These are phyloP conservation scores for Dryadomyces quercivorus DNA, from an alignment of 2,329 filamentous ascomycete species.

Conservation along the genomic window DNA sequence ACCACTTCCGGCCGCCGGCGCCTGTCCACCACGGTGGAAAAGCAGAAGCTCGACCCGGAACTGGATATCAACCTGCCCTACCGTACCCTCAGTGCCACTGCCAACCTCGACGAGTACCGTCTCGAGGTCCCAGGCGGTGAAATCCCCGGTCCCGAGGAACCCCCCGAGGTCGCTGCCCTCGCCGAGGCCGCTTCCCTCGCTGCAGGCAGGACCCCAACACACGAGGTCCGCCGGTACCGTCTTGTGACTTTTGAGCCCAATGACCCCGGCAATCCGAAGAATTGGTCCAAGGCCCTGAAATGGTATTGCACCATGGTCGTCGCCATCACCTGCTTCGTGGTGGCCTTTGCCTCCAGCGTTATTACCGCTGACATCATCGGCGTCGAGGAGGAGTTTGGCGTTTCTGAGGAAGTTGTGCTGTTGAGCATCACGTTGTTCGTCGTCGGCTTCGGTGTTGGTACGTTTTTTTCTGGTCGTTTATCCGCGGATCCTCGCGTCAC, in stretches of 20 bases:
- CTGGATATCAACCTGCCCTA: conserved; percentile 39
- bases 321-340: conserved; percentile 61
- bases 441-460: conserved; percentile 64
- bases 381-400: conserved; percentile 49
- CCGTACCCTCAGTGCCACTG: conserved; percentile 37
- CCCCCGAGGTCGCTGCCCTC: conserved; percentile 37
- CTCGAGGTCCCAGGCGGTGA: conserved; percentile 42
- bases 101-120: conserved; percentile 46
- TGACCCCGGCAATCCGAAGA: conserved; percentile 73
- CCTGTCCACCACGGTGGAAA: background rate
- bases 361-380: conserved; percentile 65
- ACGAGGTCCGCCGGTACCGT: conserved; percentile 25
- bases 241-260: conserved; percentile 55
- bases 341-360: conserved; percentile 59
- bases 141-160: conserved; percentile 26
- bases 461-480: background rate
- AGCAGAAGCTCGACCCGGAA: conserved; percentile 16
- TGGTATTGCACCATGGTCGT: conserved; percentile 84
- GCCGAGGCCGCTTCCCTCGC: conserved; percentile 29
- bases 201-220: conserved; percentile 4
- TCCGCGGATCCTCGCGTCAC: no score
- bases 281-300: conserved; percentile 67
- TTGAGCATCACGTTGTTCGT: conserved; percentile 67
- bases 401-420: conserved; percentile 61
- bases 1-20: background rate